Conservation (phyloP, 148 eudicot species). For the Selenicereus undatus region DNA sequence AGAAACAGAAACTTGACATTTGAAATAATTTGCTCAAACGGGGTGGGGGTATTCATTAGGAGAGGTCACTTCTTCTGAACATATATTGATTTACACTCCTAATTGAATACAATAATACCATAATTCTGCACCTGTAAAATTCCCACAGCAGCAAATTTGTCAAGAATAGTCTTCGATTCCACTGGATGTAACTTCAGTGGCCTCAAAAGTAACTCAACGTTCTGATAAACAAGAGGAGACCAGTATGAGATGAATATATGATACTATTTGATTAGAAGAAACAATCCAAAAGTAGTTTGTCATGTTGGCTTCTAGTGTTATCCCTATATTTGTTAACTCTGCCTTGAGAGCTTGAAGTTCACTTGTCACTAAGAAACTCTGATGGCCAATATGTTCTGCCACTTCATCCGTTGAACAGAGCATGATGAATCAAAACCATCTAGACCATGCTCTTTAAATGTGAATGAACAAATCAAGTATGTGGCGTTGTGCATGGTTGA, state of each 20-base stretch:
- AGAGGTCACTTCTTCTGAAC: too few species aligned
- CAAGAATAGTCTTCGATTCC: conserved; percentile 56
- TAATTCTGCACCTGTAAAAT: conserved; percentile 67
- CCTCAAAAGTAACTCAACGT: conserved; percentile 55
- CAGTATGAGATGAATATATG: not conserved
- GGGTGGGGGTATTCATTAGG: too few species aligned
- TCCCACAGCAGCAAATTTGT: conserved; percentile 96
- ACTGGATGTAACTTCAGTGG: conserved; percentile 68
- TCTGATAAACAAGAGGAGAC: conserved; percentile 37
- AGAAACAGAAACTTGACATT: too few species aligned
- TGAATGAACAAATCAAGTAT: not conserved
- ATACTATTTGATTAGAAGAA: too few species aligned
- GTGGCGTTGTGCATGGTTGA: not conserved
- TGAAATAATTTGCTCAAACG: too few species aligned
- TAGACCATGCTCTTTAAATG: not conserved
- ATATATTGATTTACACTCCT: too few species aligned
- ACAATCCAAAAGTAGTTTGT: too few species aligned
- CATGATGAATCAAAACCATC: not conserved
- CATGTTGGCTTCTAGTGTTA: not conserved
- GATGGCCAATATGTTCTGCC: not conserved
- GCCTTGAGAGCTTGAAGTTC: not conserved
- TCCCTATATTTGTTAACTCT: not conserved
- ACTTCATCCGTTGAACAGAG: too few species aligned
- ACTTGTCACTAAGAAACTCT: not conserved
- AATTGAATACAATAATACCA: not conserved